Evolutionary conservation across 768 basidiomycete genomes (phyloP).

Genomic region (Amanita thiersii): DNA sequence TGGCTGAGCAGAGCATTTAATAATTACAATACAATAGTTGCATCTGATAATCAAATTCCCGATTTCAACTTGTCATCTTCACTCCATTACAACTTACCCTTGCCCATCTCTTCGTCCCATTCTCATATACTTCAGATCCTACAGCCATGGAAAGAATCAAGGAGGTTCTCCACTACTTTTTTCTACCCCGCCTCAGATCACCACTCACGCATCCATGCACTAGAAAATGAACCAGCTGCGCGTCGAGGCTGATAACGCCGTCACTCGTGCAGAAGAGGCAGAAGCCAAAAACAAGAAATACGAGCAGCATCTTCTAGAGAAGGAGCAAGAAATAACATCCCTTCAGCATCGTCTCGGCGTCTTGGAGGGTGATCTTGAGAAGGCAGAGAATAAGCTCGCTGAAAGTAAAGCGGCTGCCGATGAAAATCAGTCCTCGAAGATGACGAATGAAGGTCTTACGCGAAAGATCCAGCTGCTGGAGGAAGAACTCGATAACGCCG

Average conservation of each 20-base stretch:
- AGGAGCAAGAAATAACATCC: slow-evolving; percentile 83
- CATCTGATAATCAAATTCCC: slow-evolving; percentile 3
- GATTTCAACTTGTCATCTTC: slow-evolving; percentile 1
- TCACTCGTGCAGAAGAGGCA: slow-evolving; percentile 78
- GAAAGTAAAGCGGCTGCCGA: slow-evolving; percentile 56
- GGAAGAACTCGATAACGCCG: slow-evolving; percentile 91
- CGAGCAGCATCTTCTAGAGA: slow-evolving; percentile 66
- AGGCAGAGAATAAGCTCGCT: slow-evolving; percentile 55
- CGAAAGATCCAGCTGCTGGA: slow-evolving; percentile 90
- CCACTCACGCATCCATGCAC: slow-evolving; percentile 3
- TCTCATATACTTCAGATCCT: slow-evolving; percentile 9
- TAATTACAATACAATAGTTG: neutral
- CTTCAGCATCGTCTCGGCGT: slow-evolving; percentile 62
- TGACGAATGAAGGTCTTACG: slow-evolving; percentile 60
- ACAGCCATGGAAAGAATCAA: slow-evolving; percentile 42
- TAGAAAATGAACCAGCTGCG: slow-evolving; percentile 78
- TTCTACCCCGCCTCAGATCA: neutral
- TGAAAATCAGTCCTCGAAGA: slow-evolving; percentile 65
- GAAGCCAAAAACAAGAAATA: slow-evolving; percentile 76
- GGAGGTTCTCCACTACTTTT: slow-evolving; percentile 23
- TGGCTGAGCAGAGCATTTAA: slow-evolving; percentile 3
- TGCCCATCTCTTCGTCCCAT: slow-evolving; percentile 11
- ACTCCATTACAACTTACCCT: neutral
- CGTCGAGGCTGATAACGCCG: slow-evolving; percentile 74
- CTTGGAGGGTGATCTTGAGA: slow-evolving; percentile 62